These are phyloP conservation scores for Arxiozyma bovina DNA, from an alignment of 1,139 yeast genomes.

Conservation along the genomic window DNA sequence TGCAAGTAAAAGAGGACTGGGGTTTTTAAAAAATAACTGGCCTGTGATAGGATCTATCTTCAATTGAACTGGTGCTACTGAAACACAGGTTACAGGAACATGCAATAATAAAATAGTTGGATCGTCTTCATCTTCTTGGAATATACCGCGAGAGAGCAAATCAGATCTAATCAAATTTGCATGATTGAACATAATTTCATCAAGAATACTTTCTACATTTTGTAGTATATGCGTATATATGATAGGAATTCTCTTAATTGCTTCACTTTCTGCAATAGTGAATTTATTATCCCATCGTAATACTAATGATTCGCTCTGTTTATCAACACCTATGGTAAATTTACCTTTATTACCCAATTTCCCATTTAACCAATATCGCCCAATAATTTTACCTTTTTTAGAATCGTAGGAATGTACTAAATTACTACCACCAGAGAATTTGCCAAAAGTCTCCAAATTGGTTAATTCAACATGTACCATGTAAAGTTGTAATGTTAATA, in stretches of 20 bases:
- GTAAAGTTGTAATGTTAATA: conserved; percentile 66
- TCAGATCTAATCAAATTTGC: conserved; percentile 27
- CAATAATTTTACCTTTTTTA: conserved; percentile 49
- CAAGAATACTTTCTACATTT: conserved; percentile 32
- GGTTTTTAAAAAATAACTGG: conserved; percentile 40
- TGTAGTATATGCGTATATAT: conserved; percentile 28
- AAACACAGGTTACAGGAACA: conserved; percentile 29
- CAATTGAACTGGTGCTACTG: conserved; percentile 32
- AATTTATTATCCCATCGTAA: conserved; percentile 50
- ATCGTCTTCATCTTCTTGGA: conserved; percentile 27
- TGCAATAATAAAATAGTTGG: conserved; percentile 27
- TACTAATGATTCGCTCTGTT: conserved; percentile 39
- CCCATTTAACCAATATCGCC: conserved; percentile 61
- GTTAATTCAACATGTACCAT: conserved; percentile 58
- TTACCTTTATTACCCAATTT: conserved; percentile 41
- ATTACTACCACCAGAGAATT: conserved; percentile 61
- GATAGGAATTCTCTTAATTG: conserved; percentile 24
- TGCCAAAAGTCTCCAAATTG: conserved; percentile 39
- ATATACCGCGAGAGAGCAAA: conserved; percentile 23
- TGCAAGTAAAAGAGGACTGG: conserved; percentile 36
- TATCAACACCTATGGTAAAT: conserved; percentile 61
- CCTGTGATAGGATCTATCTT: conserved; percentile 39
- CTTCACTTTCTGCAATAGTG: conserved; percentile 8
- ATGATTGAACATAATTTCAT: conserved; percentile 31
- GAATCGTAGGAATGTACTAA: conserved; percentile 60